Evolutionary conservation across 1,284 basidiomycete species (phyloP).

Genomic region (Fomitopsis schrenkii): DNA sequence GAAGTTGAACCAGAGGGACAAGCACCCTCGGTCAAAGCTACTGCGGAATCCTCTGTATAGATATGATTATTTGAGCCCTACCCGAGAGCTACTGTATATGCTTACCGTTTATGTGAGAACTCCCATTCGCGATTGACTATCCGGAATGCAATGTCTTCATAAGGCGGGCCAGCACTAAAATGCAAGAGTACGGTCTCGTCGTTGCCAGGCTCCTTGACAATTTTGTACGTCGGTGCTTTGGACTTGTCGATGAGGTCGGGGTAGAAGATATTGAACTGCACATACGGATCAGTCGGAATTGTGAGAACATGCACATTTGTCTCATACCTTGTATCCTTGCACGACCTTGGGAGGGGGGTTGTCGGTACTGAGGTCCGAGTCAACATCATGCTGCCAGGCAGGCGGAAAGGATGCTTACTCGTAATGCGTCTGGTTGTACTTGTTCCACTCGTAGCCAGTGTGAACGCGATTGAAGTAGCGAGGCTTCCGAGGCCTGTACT

Average conservation of each 20-base stretch:
- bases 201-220: slow-evolving; percentile 88
- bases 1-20: slow-evolving; percentile 87
- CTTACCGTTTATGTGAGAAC: slow-evolving; percentile 90
- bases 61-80: background rate
- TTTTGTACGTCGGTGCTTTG: slow-evolving; percentile 93
- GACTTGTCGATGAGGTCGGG: slow-evolving; percentile 97
- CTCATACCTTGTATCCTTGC: slow-evolving; percentile 90
- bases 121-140: slow-evolving; percentile 99
- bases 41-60: slow-evolving; percentile 71
- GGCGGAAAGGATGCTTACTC: slow-evolving; percentile 62
- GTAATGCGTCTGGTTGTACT: slow-evolving; percentile 98
- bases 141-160: slow-evolving; percentile 98
- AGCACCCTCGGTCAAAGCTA: slow-evolving; percentile 81
- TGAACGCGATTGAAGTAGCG: slow-evolving; percentile 99
- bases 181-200: slow-evolving; percentile 92
- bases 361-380: slow-evolving; percentile 60
- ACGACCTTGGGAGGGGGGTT: slow-evolving; percentile 98
- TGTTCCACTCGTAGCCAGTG: slow-evolving; percentile 99
- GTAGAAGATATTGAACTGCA: slow-evolving; percentile 89
- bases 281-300: background rate
- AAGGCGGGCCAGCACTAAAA: slow-evolving; percentile 96
- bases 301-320: background rate
- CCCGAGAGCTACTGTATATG: background rate
- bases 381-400: slow-evolving; percentile 4
- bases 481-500: slow-evolving; percentile 97